phyloP scores from a whole-genome alignment of 2,329 filamentous ascomycete genomes.

The Zymoseptoria passerinii region DNA sequence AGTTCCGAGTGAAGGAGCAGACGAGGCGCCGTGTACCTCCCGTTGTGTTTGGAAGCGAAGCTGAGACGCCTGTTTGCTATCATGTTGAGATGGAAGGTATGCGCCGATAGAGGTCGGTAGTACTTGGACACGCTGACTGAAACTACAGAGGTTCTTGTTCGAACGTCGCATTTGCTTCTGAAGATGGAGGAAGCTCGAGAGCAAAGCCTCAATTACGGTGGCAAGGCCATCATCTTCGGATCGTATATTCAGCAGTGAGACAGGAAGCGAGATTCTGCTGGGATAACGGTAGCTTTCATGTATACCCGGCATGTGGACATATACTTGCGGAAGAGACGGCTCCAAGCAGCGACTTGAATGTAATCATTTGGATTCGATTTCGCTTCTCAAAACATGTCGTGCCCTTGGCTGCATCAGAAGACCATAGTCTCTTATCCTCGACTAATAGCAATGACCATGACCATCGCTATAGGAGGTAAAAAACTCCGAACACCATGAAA shows the following conservation, averaged over 20 bases:
- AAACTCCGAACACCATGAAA: not conserved
- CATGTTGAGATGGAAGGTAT: slow-evolving; percentile 64
- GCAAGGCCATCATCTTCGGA: slow-evolving; percentile 60
- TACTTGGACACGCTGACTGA: slow-evolving; percentile 6
- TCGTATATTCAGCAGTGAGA: slow-evolving; percentile 27
- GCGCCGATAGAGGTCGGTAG: slow-evolving; percentile 12
- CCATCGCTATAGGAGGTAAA: not conserved
- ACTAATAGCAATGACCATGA: not conserved
- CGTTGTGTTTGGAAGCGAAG: slow-evolving; percentile 49
- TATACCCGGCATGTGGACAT: not conserved
- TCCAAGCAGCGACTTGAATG: not conserved
- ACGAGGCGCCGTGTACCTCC: slow-evolving; percentile 41
- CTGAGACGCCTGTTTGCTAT: slow-evolving; percentile 62
- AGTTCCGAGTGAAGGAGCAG: slow-evolving; percentile 54
- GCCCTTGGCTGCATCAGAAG: not conserved
- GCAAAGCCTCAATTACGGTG: slow-evolving; percentile 51
- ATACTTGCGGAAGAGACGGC: too few species aligned
- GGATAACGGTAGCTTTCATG: not conserved
- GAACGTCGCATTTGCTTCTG: slow-evolving; percentile 54
- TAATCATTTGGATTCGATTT: not conserved
- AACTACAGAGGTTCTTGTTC: slow-evolving; percentile 55
- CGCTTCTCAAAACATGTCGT: not conserved
- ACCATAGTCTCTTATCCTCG: not conserved
- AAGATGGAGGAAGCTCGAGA: slow-evolving; percentile 57
- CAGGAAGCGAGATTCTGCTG: not conserved